Percentiles rank a stretch among this genome's conserved stretches.
phyloP scores from a whole-genome alignment of 768 basidiomycete genomes.

The Lactarius evosmus region DNA sequence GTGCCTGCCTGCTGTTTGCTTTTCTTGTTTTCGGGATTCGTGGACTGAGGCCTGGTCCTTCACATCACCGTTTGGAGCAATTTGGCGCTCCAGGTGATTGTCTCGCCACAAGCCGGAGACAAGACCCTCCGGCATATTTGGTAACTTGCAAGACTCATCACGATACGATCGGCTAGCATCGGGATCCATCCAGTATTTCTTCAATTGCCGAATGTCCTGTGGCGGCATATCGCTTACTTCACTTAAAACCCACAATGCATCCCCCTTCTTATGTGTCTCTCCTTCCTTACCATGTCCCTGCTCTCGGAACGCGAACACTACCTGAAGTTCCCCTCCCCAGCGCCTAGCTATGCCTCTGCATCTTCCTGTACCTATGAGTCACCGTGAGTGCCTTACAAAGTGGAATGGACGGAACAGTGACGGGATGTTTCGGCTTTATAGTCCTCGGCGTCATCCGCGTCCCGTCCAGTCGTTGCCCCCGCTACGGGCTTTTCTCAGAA shows the following conservation, averaged over 20 bases:
- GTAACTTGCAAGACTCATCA: constrained; percentile 4
- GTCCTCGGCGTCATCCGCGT: constrained; percentile 11
- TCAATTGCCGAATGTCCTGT: constrained; percentile 19
- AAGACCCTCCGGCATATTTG: constrained; percentile 5
- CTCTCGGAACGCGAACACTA: constrained; percentile 24
- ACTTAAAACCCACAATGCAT: constrained; percentile 23
- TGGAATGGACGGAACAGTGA: background rate
- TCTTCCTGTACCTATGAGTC: constrained; percentile 9
- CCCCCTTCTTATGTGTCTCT: constrained; percentile 16
- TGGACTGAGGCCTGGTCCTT: constrained; percentile 19
- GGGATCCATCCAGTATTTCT: constrained; percentile 14
- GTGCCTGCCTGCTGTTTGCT: constrained; percentile 16
- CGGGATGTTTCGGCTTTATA: background rate
- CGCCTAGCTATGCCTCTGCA: constrained; percentile 19
- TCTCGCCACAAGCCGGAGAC: constrained; percentile 26
- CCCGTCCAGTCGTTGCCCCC: constrained; percentile 25
- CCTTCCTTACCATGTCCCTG: constrained; percentile 24
- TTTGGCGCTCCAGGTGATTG: constrained; percentile 19
- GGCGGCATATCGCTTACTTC: constrained; percentile 22
- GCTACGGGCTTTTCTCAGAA: constrained; percentile 24
- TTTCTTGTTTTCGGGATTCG: constrained; percentile 11
- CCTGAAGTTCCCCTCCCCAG: constrained; percentile 19
- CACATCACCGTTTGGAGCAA: constrained; percentile 20
- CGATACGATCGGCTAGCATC: constrained; percentile 19
- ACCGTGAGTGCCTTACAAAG: constrained; percentile 11